Base-by-base conservation (phyloP, 2,329 filamentous ascomycete genomes). In the Fusarium oligoseptatum region DNA sequence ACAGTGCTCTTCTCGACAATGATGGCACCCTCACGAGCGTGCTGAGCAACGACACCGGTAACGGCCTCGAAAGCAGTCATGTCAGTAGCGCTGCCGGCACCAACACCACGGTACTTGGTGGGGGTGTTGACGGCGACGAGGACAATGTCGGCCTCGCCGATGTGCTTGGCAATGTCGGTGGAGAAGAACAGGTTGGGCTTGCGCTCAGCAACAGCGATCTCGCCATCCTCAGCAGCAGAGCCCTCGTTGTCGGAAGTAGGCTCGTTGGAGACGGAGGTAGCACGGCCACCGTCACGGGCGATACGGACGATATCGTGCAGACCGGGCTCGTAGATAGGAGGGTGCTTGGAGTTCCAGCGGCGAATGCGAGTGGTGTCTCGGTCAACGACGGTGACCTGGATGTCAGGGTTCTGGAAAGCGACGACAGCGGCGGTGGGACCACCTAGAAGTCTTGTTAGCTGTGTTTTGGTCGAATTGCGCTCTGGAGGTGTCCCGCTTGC, bases 1-100 rank as follows among this genome's bases (percentile, higher is more conserved):
- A 95, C 94, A 0, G 94, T 96, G 66, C 91, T 93, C 85, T 95
- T 96, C 84, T 95, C 93, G 22, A 95, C 93, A 60, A 96, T 90
- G 65, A 95, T 93, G 64, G 92, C 90, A 57, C 91, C 92, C 20
- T 88, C 85, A 34, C 88, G 90, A 4, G 93, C 92, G 71, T 92
- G 86, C 73, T 89, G 85, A 11, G 93, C 93, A 37, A 95, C 91
- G 65, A 90, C 89, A 60, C 88, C 87, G 2, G 90, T 91, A 7
- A 92, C 93, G 20, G 90, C 90, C 81, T 95, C 93, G 29, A 95
- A 89, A 12, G 91, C 90, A 1, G 90, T 90, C 84, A 95, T 90
- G 76, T 95, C 92, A 17, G 92, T 92, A 0, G 93, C 93, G 73
- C 87, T 88, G 12, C 93, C 93, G 6, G 91, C 91, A 57, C 93